Conservation (phyloP, 306 rosid genomes). For the Vigna reflexopilosa region DNA sequence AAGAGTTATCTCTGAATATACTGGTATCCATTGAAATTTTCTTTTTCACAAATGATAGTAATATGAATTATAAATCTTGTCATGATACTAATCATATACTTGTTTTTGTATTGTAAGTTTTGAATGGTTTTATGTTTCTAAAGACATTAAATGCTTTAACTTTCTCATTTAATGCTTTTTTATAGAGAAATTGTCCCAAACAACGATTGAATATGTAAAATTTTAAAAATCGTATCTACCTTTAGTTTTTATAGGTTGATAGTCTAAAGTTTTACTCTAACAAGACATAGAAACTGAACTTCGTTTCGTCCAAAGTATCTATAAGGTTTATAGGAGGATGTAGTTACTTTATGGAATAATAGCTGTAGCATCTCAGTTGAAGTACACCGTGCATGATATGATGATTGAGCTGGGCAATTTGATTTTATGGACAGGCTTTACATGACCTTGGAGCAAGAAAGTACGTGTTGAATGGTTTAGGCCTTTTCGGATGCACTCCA, state of each 20-base stretch:
- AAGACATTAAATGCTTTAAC: background rate
- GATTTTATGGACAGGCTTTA: constrained; percentile 47
- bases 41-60: background rate
- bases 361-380: constrained; percentile 1
- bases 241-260: background rate
- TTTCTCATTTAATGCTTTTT: background rate
- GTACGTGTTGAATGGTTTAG: constrained; percentile 61
- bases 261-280: background rate
- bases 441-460: constrained; percentile 65
- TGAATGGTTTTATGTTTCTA: background rate
- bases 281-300: background rate
- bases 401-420: background rate
- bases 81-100: background rate
- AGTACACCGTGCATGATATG: constrained; percentile 2
- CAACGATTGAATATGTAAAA: background rate
- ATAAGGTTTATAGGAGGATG: background rate
- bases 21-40: constrained; percentile 46
- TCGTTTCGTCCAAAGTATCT: background rate
- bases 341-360: background rate
- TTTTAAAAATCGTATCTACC: background rate
- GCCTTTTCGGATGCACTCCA: constrained; percentile 62
- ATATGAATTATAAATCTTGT: background rate
- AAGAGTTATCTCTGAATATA: constrained; percentile 44
- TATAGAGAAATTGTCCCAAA: background rate
- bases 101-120: background rate